Evolutionary conservation across 1,284 basidiomycete species (phyloP).

Genomic region (Apiotrichum veenhuisii): DNA sequence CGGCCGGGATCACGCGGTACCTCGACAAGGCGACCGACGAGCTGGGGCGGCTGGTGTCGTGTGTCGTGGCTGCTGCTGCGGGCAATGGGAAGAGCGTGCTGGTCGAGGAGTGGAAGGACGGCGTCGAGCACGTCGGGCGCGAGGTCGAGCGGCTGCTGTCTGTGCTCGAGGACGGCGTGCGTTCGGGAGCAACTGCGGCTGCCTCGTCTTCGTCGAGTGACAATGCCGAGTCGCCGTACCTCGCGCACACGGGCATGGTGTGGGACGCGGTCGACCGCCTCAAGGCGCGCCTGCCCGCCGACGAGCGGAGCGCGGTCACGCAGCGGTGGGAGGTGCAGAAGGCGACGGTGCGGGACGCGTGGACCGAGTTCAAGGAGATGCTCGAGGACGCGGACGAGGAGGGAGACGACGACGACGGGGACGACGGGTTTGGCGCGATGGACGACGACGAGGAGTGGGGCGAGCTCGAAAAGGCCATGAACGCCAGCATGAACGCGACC

Average conservation of each 20-base stretch:
- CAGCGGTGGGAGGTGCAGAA: slow-evolving; percentile 33
- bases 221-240: slow-evolving; percentile 28
- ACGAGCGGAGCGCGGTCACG: slow-evolving; percentile 27
- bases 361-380: slow-evolving; percentile 45
- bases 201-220: neutral
- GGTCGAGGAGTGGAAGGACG: slow-evolving; percentile 35
- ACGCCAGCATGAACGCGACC: slow-evolving; percentile 23
- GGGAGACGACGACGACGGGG: slow-evolving; percentile 17
- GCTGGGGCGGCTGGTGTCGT: slow-evolving; percentile 29
- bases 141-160: slow-evolving; percentile 26
- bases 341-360: slow-evolving; percentile 39
- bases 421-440: neutral
- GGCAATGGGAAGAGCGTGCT: slow-evolving; percentile 12
- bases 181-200: slow-evolving; percentile 5
- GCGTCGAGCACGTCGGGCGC: slow-evolving; percentile 22
- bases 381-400: slow-evolving; percentile 29
- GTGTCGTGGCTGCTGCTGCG: slow-evolving; percentile 25
- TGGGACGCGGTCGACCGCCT: slow-evolving; percentile 39
- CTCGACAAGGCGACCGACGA: slow-evolving; percentile 35
- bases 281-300: slow-evolving; percentile 19
- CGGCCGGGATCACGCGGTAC: slow-evolving; percentile 29
- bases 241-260: slow-evolving; percentile 39
- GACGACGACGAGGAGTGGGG: slow-evolving; percentile 36
- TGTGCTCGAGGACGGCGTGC: slow-evolving; percentile 18
- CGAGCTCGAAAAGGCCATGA: slow-evolving; percentile 30